Evolutionary conservation across 495 filamentous ascomycete species (phyloP).

Genomic region (Xylaria acuta): DNA sequence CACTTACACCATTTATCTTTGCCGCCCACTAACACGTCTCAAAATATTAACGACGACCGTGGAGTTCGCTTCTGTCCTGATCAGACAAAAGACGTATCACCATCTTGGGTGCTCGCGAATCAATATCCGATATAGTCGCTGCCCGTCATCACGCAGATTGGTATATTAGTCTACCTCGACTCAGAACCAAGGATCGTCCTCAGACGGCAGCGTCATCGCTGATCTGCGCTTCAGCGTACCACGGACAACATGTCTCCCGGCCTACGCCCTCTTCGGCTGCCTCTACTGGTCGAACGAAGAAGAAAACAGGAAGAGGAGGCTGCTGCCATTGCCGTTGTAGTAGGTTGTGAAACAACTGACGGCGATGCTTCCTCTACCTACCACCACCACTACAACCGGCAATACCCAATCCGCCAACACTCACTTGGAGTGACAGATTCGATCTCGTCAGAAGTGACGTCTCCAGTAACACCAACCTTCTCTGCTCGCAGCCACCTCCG

Average conservation of each 20-base stretch:
- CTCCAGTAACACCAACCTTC: constrained; percentile 67
- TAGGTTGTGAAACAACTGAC: neutral
- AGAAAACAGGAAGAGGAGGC: constrained; percentile 48
- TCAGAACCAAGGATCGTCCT: neutral
- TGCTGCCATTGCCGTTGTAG: constrained; percentile 24
- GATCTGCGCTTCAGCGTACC: constrained; percentile 13
- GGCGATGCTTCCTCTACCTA: constrained; percentile 7
- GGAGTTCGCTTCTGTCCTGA: neutral
- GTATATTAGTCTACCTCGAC: neutral
- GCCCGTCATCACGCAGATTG: neutral
- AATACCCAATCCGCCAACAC: constrained; percentile 18
- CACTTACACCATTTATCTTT: constrained; percentile 18
- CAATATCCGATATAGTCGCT: neutral
- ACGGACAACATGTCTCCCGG: constrained; percentile 53
- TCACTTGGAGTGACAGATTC: constrained; percentile 50
- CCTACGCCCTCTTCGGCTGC: constrained; percentile 58
- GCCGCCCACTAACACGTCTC: neutral
- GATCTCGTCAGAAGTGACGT: constrained; percentile 63
- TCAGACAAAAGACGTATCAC: neutral
- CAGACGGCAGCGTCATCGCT: constrained; percentile 24
- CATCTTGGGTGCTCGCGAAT: neutral
- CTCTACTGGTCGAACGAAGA: constrained; percentile 59
- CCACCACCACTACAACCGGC: constrained; percentile 4
- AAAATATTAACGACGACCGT: constrained; percentile 8
- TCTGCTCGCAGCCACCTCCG: constrained; percentile 61